These are phyloP conservation scores for Geotrichum phurueaensis DNA, from an alignment of 1,139 yeast genomes.

Conservation along the genomic window DNA sequence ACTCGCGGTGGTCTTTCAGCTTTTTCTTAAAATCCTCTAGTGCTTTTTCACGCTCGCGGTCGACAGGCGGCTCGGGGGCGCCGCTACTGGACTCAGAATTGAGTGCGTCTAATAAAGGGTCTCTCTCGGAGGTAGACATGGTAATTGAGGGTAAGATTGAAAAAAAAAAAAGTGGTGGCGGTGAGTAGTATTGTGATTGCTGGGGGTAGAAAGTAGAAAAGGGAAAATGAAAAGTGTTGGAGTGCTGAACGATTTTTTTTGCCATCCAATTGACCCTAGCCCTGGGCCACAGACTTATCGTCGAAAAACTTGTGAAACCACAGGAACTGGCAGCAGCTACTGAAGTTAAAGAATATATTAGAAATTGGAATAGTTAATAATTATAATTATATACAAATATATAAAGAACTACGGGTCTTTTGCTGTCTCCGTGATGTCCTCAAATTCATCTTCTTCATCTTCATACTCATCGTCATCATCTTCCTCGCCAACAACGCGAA, in stretches of 20 bases:
- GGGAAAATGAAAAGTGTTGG: background rate
- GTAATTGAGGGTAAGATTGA: background rate
- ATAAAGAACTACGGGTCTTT: background rate
- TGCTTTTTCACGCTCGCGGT: slow-evolving; percentile 76
- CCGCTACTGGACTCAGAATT: slow-evolving; percentile 25
- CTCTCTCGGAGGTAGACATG: slow-evolving; percentile 25
- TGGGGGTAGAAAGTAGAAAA: background rate
- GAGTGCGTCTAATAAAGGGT: slow-evolving; percentile 33
- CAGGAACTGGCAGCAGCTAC: too few relatives aligned
- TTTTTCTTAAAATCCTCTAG: slow-evolving; percentile 75
- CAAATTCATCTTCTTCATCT: slow-evolving; percentile 18
- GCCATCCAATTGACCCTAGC: background rate
- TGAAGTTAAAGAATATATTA: too few relatives aligned
- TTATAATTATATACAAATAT: too few relatives aligned
- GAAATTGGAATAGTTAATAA: background rate
- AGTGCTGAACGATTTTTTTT: background rate
- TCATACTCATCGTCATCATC: slow-evolving; percentile 19
- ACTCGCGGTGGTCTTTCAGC: slow-evolving; percentile 85
- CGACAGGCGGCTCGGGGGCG: slow-evolving; percentile 35
- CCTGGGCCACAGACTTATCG: background rate
- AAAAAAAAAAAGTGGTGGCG: background rate
- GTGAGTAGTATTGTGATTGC: background rate
- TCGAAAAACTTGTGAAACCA: background rate
- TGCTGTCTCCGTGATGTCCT: background rate
- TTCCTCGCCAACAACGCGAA: slow-evolving; percentile 19